These are phyloP conservation scores for Penicillium crystallinum DNA, from an alignment of 495 filamentous ascomycete genomes.

Conservation along the genomic window DNA sequence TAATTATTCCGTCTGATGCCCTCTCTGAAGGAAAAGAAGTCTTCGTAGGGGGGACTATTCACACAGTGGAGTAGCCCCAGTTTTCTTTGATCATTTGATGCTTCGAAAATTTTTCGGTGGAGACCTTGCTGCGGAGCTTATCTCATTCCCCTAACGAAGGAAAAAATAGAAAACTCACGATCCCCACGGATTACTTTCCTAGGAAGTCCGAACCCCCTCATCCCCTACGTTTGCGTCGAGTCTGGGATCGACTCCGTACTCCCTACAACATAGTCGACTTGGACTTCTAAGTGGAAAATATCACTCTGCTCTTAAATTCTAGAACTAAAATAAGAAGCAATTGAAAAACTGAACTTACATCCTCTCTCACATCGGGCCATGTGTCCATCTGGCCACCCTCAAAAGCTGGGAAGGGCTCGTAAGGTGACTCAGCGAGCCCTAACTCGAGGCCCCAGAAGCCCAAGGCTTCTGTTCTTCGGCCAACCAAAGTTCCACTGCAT, in stretches of 20 bases:
- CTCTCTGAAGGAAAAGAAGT: too few species aligned
- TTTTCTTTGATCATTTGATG: constrained; percentile 27
- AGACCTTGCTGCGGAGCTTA: constrained; percentile 24
- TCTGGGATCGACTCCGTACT: not conserved
- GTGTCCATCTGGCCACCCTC: too few species aligned
- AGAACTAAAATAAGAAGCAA: not conserved
- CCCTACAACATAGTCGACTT: too few species aligned
- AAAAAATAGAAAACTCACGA: constrained; percentile 24
- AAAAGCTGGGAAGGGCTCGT: too few species aligned
- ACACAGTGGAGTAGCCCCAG: constrained; percentile 12
- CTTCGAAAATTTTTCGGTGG: constrained; percentile 31
- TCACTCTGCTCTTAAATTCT: not conserved
- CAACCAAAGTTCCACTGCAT: not conserved
- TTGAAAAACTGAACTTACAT: not conserved
- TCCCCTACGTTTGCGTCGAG: not conserved
- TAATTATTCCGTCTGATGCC: not conserved
- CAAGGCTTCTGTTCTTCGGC: not conserved
- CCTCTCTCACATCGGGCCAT: too few species aligned
- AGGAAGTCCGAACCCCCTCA: constrained; percentile 28
- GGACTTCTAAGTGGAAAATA: too few species aligned
- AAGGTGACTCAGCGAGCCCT: constrained; percentile 5
- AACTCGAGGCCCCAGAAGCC: too few species aligned
- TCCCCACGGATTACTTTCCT: constrained; percentile 26
- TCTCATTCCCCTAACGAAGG: constrained; percentile 9
- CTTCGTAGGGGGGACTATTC: too few species aligned